These are phyloP conservation scores for Ustilago cynodontis DNA, from an alignment of 1,284 basidiomycete genomes.

Conservation along the genomic window DNA sequence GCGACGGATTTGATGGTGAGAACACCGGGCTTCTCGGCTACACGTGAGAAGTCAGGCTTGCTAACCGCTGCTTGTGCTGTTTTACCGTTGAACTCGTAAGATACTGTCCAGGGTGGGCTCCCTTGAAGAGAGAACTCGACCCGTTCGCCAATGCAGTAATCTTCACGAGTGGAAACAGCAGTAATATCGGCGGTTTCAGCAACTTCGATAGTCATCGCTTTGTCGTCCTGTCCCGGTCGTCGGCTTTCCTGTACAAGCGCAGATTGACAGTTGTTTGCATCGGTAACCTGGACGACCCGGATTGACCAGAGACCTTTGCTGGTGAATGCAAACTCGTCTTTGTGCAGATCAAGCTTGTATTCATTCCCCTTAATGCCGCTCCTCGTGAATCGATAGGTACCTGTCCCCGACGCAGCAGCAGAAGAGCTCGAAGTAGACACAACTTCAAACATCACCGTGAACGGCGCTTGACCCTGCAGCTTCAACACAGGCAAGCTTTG, in stretches of 20 bases:
- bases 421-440: conserved; percentile 51
- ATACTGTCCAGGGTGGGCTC: conserved; percentile 92
- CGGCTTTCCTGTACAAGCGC: conserved; percentile 10
- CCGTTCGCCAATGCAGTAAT: conserved; percentile 91
- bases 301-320: conserved; percentile 78
- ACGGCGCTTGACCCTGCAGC: conserved; percentile 82
- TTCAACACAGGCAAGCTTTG: conserved; percentile 71
- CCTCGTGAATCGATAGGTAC: conserved; percentile 73
- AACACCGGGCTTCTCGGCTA: conserved; percentile 83
- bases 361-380: conserved; percentile 78
- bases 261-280: conserved; percentile 60
- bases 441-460: conserved; percentile 82
- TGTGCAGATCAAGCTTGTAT: conserved; percentile 80
- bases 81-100: conserved; percentile 86
- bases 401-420: conserved; percentile 70
- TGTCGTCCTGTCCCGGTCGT: conserved; percentile 17
- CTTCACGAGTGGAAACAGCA: conserved; percentile 80
- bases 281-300: conserved; percentile 62
- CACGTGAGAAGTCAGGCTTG: conserved; percentile 83
- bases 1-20: conserved; percentile 87
- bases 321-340: conserved; percentile 83
- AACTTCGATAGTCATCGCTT: conserved; percentile 75
- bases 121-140: conserved; percentile 94
- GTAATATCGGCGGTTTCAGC: conserved; percentile 94
- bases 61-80: conserved; percentile 80